phyloP scores from a whole-genome alignment of 73 alveolate species.

The Uronychia binucleata region DNA sequence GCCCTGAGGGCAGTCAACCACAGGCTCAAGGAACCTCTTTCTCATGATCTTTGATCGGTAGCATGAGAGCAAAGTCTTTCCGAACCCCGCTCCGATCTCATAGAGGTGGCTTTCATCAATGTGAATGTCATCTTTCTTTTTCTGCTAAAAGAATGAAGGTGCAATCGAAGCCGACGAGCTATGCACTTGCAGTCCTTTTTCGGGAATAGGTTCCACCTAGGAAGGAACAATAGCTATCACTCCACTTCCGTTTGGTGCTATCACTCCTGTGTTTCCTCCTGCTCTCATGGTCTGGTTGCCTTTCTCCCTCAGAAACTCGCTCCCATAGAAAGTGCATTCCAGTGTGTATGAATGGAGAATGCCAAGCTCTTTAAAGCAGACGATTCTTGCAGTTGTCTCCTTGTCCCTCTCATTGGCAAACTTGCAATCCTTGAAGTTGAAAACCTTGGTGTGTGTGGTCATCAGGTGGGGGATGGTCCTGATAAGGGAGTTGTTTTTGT shows the following conservation, averaged over 20 bases:
- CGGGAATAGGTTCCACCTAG: too few relatives aligned
- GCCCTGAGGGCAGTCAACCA: not conserved
- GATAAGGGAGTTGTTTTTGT: slow-evolving; percentile 26
- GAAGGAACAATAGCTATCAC: too few relatives aligned
- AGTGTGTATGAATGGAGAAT: slow-evolving; percentile 34
- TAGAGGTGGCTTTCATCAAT: not conserved
- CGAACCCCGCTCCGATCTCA: not conserved
- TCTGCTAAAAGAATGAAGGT: too few relatives aligned
- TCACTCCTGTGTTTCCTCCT: too few relatives aligned
- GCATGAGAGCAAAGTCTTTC: not conserved
- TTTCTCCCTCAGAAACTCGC: slow-evolving; percentile 3
- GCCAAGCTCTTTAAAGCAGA: slow-evolving; percentile 32
- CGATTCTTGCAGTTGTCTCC: slow-evolving; percentile 49
- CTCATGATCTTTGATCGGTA: not conserved
- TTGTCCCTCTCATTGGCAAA: slow-evolving; percentile 49
- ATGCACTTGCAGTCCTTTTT: too few relatives aligned
- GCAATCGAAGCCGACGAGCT: too few relatives aligned
- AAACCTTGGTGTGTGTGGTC: slow-evolving; percentile 6
- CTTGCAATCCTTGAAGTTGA: slow-evolving; percentile 31
- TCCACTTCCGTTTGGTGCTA: too few relatives aligned
- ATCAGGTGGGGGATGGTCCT: slow-evolving; percentile 33
- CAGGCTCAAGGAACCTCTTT: not conserved
- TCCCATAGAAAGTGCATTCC: slow-evolving; percentile 46
- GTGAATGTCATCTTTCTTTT: not conserved
- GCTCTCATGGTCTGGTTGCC: too few relatives aligned